A percentile compares a stretch with the other conserved stretches of the same genome.
phyloP scores from a whole-genome alignment of 305 asterid genomes.

The Caryopteris hybrid region DNA sequence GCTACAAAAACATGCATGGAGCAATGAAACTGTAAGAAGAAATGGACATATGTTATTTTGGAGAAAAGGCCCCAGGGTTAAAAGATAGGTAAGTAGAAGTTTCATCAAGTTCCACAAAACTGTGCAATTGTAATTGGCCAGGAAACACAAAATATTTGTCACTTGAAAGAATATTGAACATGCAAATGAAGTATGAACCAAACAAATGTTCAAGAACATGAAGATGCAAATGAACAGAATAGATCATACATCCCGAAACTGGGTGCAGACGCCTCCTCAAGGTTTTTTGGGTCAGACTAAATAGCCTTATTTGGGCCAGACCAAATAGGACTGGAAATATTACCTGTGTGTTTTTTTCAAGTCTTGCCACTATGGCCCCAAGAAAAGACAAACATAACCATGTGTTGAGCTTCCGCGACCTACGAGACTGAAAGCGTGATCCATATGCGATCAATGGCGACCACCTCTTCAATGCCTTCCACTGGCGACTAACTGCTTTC shows the following conservation, averaged over 20 bases:
- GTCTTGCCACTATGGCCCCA: no score
- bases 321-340: no score
- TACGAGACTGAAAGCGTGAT: no score
- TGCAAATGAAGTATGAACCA: neutral
- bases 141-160: neutral
- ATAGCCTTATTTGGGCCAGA: no score
- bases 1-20: constrained; percentile 78
- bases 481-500: no score
- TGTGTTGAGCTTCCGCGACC: no score
- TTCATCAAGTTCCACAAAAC: neutral
- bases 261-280: no score
- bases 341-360: no score
- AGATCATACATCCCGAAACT: neutral
- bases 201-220: neutral
- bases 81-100: neutral
- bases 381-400: no score
- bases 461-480: no score
- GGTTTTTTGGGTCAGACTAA: no score
- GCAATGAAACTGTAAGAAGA: neutral
- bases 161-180: neutral
- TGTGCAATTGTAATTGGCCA: neutral
- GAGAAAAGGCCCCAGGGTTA: neutral
- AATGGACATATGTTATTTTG: neutral
- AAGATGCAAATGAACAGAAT: neutral
- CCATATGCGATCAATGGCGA: no score